Base-by-base conservation (phyloP, 78 protist genomes). In the Dictyostelium brefeldianum region DNA sequence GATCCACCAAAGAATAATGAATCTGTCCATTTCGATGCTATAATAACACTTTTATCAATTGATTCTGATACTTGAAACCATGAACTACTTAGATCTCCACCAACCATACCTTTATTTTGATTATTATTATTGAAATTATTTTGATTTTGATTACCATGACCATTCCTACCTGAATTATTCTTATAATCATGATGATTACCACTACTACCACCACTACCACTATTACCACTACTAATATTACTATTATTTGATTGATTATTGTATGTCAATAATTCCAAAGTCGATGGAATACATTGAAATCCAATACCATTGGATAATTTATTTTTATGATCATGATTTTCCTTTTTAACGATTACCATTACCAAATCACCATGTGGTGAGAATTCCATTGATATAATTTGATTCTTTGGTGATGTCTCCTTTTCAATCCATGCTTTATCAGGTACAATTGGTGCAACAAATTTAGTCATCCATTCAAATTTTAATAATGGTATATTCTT, bases 321-420 rank as follows among this genome's bases (percentile, higher is more conserved):
- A 17, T 57, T 50, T 6, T 62, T 56, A 11, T 64, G 67, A 50
- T 87, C 93, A 48, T 74, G 84, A 51, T 77, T 77, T 22, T 87
- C 93, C 4, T 25, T 53, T 50, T 47, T 74, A n/a, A 87, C 93
- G 4, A 87, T 51, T 1, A 29, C 62, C 93, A 87, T 87, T 18
- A 87, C 78, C 27, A 74, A 36, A 77, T 87, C 84, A 36, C 93
- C 93, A 25, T 59, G 62, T 27, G 93, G 93, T 17, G 93, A 74
- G 41, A 87, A 87, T 0, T 64, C 67, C 93, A 87, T 87, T 51
- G 62, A 53, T 20, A 87, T 64, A n/a, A 87, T 87, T 46, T 50
- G 79, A 47, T 27, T 64, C 54, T 87, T 74, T 46, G 93, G 84
- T n/a, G 84, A 77, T 62, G 69, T 27, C 27, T 87, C 93, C 25